phyloP scores from a whole-genome alignment of 192 early-diverging fungal species.

The Gryganskiella cystojenkinii region DNA sequence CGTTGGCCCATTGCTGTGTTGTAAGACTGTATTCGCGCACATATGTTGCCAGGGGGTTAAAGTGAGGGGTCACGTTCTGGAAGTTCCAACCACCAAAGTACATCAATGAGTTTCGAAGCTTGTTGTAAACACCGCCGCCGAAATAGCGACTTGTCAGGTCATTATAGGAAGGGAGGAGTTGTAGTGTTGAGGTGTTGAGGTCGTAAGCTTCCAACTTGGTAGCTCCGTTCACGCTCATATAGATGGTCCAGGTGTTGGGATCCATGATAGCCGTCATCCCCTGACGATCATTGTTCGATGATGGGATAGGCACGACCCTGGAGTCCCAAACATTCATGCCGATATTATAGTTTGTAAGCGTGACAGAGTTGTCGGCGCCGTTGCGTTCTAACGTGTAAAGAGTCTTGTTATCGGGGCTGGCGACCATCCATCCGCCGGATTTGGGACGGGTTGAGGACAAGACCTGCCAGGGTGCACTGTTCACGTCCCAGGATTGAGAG shows the following conservation, averaged over 20 bases:
- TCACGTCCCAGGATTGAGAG: constrained; percentile 5
- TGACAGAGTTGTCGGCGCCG: constrained; percentile 2
- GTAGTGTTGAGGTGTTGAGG: background rate
- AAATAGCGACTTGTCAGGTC: constrained; percentile 16
- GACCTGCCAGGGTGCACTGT: constrained; percentile 8
- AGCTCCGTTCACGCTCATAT: constrained; percentile 15
- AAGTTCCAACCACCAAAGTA: constrained; percentile 34
- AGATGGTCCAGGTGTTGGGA: constrained; percentile 8
- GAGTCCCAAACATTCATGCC: constrained; percentile 8
- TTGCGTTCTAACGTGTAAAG: background rate
- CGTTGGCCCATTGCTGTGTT: constrained; percentile 17
- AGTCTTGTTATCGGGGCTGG: constrained; percentile 19
- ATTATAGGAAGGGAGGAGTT: constrained; percentile 14
- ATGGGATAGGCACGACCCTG: background rate
- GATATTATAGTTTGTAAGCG: constrained; percentile 9
- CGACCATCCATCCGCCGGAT: constrained; percentile 5
- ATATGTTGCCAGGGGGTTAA: constrained; percentile 13
- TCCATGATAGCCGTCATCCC: constrained; percentile 21
- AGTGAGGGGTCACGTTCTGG: background rate
- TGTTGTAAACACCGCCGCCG: constrained; percentile 13
- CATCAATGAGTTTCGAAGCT: constrained; percentile 14
- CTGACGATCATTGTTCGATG: constrained; percentile 2
- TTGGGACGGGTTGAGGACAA: background rate
- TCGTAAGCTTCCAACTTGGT: constrained; percentile 18
- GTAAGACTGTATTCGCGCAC: constrained; percentile 23